phyloP scores from a whole-genome alignment of 192 early-diverging fungal species.

The Linnemannia schmuckeri region DNA sequence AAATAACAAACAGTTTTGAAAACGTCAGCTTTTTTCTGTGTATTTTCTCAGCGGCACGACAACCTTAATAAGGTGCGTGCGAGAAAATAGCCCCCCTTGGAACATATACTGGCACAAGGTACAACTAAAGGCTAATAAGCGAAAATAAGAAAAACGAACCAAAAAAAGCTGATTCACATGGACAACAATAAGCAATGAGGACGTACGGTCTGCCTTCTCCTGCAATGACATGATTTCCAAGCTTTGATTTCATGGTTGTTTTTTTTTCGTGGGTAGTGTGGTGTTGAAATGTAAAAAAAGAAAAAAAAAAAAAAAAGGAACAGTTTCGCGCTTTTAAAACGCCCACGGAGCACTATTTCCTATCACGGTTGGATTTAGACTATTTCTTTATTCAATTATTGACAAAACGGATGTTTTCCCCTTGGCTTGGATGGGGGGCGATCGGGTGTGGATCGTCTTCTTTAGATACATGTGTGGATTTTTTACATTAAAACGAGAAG shows the following conservation, averaged over 20 bases:
- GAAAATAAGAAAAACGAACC: neutral
- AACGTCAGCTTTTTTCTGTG: neutral
- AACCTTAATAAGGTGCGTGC: constrained; percentile 19
- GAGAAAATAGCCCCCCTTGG: neutral
- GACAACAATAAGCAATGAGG: neutral
- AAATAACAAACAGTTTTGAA: neutral
- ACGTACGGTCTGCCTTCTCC: constrained; percentile 55
- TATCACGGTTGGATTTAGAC: neutral
- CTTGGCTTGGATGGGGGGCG: neutral
- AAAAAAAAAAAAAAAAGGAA: neutral
- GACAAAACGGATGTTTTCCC: constrained; percentile 7
- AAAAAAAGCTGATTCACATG: neutral
- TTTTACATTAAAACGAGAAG: constrained; percentile 28
- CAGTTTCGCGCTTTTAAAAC: too few species aligned
- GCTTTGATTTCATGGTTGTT: constrained; percentile 24
- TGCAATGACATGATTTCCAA: constrained; percentile 39
- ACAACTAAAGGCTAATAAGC: neutral
- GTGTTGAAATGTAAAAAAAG: neutral
- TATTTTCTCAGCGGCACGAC: neutral
- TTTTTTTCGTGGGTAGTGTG: neutral
- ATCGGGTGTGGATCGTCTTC: neutral
- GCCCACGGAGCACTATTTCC: neutral
- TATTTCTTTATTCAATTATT: neutral
- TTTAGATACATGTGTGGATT: constrained; percentile 23
- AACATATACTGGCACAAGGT: neutral